These are phyloP conservation scores for Mrakia gelida DNA, from an alignment of 768 basidiomycete species.

Conservation along the genomic window DNA sequence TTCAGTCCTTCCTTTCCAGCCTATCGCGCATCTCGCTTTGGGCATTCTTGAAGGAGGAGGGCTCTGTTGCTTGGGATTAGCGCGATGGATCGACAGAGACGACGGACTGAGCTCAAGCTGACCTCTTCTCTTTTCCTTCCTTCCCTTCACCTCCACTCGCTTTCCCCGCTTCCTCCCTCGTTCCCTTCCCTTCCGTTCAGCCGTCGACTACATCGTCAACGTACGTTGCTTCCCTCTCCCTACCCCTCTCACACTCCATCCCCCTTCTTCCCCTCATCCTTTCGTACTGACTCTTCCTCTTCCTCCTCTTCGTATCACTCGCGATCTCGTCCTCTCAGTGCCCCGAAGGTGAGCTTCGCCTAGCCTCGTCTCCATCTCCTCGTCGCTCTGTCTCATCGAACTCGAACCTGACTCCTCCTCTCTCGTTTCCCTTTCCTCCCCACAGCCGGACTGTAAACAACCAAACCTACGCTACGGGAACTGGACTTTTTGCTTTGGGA, in stretches of 20 bases:
- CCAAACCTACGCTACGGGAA: too few relatives aligned
- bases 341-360: conserved; percentile 20
- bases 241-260: too few relatives aligned
- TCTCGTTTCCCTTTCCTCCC: too few relatives aligned
- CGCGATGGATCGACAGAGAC: not conserved
- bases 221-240: not conserved
- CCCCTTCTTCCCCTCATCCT: not conserved
- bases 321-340: not conserved
- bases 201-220: not conserved
- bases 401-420: too few relatives aligned
- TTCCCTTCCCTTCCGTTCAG: not conserved
- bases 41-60: too few relatives aligned
- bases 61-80: not conserved
- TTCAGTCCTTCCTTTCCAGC: conserved; percentile 12
- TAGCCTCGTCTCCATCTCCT: not conserved
- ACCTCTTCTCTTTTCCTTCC: not conserved
- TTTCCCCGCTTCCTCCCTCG: not conserved
- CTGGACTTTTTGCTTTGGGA: too few relatives aligned
- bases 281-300: too few relatives aligned
- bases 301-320: too few relatives aligned
- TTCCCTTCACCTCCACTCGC: not conserved
- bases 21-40: too few relatives aligned
- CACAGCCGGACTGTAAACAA: too few relatives aligned
- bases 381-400: not conserved
- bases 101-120: not conserved